A percentile compares a stretch with the other conserved stretches of the same genome.
Evolutionary conservation across 148 eudicot genomes (phyloP).

Genomic region (Simmondsia chinensis): DNA sequence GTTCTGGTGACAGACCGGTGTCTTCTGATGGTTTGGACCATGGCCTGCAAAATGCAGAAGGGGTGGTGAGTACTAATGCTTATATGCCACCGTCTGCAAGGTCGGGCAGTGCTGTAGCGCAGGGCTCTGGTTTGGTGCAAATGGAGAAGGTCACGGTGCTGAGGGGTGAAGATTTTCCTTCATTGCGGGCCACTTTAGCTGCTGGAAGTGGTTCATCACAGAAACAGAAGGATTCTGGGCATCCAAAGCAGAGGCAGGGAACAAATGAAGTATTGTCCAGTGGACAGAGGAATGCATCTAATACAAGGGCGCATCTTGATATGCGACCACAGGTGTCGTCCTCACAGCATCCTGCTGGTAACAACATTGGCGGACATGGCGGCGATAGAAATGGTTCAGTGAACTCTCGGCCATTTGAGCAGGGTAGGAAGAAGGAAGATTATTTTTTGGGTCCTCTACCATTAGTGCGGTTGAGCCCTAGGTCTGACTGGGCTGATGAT

Average conservation of each 20-base stretch:
- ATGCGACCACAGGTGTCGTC: constrained; percentile 39
- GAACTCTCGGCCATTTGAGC: constrained; percentile 23
- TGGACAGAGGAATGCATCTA: constrained; percentile 34
- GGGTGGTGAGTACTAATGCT: constrained; percentile 15
- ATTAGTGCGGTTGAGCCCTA: constrained; percentile 64
- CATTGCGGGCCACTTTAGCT: constrained; percentile 63
- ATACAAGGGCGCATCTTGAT: constrained; percentile 25
- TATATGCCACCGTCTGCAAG: constrained; percentile 69
- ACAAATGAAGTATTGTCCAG: constrained; percentile 27
- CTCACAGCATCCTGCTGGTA: constrained; percentile 15
- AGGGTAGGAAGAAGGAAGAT: constrained; percentile 41
- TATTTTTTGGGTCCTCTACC: constrained; percentile 62
- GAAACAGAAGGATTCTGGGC: constrained; percentile 55
- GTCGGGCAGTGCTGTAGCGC: constrained; percentile 16
- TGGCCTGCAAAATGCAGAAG: constrained; percentile 19
- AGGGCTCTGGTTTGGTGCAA: constrained; percentile 15
- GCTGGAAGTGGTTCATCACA: constrained; percentile 43
- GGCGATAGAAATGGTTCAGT: constrained; percentile 25
- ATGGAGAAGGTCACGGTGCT: constrained; percentile 47
- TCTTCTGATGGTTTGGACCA: constrained; percentile 24
- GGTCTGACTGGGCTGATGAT: constrained; percentile 98
- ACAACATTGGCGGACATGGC: constrained; percentile 19
- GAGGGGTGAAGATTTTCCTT: constrained; percentile 97
- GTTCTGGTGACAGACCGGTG: constrained; percentile 10
- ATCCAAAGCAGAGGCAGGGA: constrained; percentile 45